Evolutionary conservation across 371 early-diverging fungal species (phyloP), one percentile per base, ranked within the genome.

Genomic region (Mortierella sp.): DNA sequence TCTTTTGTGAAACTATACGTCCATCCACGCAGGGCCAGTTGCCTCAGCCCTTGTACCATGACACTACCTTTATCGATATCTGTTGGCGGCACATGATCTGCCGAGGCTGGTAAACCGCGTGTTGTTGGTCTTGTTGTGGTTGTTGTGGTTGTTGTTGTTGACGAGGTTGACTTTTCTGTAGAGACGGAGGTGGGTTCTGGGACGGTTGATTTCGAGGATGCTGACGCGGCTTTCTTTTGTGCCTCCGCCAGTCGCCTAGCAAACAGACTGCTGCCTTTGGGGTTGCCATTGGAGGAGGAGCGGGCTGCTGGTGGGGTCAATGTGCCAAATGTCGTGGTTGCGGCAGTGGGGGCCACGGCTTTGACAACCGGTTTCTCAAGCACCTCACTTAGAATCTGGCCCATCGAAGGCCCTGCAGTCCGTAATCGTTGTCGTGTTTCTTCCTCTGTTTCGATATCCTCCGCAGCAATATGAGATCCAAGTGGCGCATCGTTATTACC

Each of bases 191-290:
- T 37, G 5, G 37, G 37, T 37, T 37, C 37, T 37, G 76, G 15
- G n/a, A 16, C 52, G 12, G 58, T 1, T 55, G 60, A 19, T 29
- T 30, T 12, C 4, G 62, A 21, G 30, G n/a, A 37, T 11, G 43
- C 43, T 16, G 60, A 16, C 1, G 46, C n/a, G 3, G 44, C 64
- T n/a, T 62, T 48, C 44, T 63, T 60, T 26, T 77, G 79, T 19
- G 79, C 58, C 44, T 68, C 65, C 0, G 79, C 79, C 11, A 77
- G 63, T 12, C 79, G 68, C 45, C 59, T 60, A 23, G 79, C 79
- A 57, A 77, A 77, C 47, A 77, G 28, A 62, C 79, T 77, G 57
- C 69, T 72, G 48, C 79, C 79, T 52, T 72, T 77, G 52, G 55
- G 55, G 23, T 61, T 68, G 7, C 58, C 66, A 37, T 37, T 37